Percentiles rank a stretch among this genome's conserved stretches.
Conservation (phyloP, 2,329 filamentous ascomycete genomes). For the Dactylonectria macrodidyma region DNA sequence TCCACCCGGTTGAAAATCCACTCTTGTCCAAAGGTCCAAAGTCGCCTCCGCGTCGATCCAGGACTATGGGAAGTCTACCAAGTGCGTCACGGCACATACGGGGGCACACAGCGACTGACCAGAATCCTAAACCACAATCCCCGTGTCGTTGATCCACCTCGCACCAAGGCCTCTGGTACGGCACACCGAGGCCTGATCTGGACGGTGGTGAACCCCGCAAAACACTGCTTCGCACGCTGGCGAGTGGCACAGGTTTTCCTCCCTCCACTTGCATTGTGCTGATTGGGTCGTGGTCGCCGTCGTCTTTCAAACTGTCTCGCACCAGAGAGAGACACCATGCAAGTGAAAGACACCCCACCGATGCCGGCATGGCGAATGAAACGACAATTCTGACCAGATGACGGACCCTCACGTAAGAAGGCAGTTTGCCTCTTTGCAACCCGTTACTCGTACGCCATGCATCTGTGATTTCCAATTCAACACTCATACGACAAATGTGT, state of each 20-base stretch:
- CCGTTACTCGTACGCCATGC: neutral
- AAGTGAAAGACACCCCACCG: neutral
- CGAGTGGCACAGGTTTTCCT: constrained; percentile 3
- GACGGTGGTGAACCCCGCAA: neutral
- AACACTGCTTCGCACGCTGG: neutral
- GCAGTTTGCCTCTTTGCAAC: constrained; percentile 1
- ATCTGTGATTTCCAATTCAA: constrained; percentile 13
- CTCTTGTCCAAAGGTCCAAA: constrained; percentile 28
- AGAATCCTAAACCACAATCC: constrained; percentile 7
- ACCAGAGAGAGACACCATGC: constrained; percentile 16
- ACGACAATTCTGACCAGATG: constrained; percentile 16
- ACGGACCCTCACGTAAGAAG: neutral
- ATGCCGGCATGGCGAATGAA: constrained; percentile 16
- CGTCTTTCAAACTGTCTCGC: constrained; percentile 6
- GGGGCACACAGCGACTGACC: constrained; percentile 4
- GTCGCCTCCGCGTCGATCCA: constrained; percentile 8
- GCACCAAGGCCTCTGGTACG: neutral
- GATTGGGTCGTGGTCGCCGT: constrained; percentile 29
- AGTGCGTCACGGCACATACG: neutral
- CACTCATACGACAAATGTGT: neutral
- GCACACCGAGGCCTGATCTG: constrained; percentile 19
- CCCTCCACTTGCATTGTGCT: neutral
- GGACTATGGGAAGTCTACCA: neutral
- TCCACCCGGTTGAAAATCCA: constrained; percentile 3
- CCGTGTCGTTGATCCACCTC: neutral